These are phyloP conservation scores for Boletus tomentosulus DNA, from an alignment of 768 basidiomycete genomes.

Conservation along the genomic window DNA sequence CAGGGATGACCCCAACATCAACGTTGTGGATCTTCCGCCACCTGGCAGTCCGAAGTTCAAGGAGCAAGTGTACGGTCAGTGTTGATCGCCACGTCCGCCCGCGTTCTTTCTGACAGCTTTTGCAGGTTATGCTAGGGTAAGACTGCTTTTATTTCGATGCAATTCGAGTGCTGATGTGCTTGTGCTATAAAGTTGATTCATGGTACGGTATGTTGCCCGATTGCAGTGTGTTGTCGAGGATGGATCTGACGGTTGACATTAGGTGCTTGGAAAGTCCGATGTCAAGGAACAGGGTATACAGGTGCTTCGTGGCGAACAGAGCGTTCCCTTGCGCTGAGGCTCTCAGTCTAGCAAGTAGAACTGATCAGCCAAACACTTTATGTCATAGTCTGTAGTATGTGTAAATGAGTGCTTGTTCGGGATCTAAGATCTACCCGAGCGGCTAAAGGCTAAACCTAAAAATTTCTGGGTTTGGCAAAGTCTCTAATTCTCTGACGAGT, in stretches of 20 bases:
- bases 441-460: slow-evolving; percentile 19
- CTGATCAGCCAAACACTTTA: background rate
- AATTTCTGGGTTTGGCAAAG: slow-evolving; percentile 1
- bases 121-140: slow-evolving; percentile 30
- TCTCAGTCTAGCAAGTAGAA: slow-evolving; percentile 22
- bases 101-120: background rate
- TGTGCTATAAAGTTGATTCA: slow-evolving; percentile 22
- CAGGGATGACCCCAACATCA: slow-evolving; percentile 22
- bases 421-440: slow-evolving; percentile 20
- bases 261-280: slow-evolving; percentile 33
- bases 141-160: background rate
- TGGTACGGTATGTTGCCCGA: slow-evolving; percentile 23
- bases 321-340: slow-evolving; percentile 28
- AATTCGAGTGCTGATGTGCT: slow-evolving; percentile 1
- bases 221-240: slow-evolving; percentile 2
- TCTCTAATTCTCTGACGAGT: background rate
- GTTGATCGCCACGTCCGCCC: background rate
- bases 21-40: slow-evolving; percentile 22
- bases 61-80: slow-evolving; percentile 53
- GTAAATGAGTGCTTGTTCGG: background rate
- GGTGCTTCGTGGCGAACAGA: slow-evolving; percentile 48
- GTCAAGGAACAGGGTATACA: slow-evolving; percentile 51
- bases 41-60: slow-evolving; percentile 45
- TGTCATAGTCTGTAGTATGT: background rate
- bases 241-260: background rate